Conservation (phyloP, 192 early-diverging fungal genomes). For the Umbelopsis ramanniana region DNA sequence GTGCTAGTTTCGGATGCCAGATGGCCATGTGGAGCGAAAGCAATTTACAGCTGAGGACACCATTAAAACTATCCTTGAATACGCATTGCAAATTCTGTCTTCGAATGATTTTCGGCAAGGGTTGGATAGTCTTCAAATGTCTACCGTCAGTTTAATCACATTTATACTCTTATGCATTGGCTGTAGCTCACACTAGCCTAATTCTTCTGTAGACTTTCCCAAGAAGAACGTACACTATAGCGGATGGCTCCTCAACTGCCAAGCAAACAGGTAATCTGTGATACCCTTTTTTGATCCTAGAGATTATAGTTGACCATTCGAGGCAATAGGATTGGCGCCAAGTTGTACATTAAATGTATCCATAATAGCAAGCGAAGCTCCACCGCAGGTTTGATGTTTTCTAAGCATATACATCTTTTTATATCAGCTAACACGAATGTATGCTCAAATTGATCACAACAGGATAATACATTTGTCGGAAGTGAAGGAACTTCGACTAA, state of each 20-base stretch:
- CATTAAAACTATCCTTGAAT: not conserved
- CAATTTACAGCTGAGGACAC: not conserved
- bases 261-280: not conserved
- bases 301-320: not conserved
- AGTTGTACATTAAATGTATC: slow-evolving; percentile 11
- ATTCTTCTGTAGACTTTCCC: not conserved
- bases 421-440: not conserved
- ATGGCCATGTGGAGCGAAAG: not conserved
- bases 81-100: not conserved
- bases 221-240: slow-evolving; percentile 1
- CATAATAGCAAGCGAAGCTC: not conserved
- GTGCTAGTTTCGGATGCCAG: slow-evolving; percentile 1
- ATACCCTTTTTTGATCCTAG: not conserved
- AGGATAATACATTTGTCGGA: not conserved
- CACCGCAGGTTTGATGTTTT: not conserved
- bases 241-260: not conserved
- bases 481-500: not conserved
- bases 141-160: not conserved
- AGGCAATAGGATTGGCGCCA: not conserved
- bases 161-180: too few species aligned
- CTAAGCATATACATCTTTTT: not conserved
- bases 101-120: not conserved
- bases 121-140: not conserved
- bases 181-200: not conserved
- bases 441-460: not conserved